Base-by-base conservation (phyloP, 257 asterid genomes). In the Ophiorrhiza pumila region DNA sequence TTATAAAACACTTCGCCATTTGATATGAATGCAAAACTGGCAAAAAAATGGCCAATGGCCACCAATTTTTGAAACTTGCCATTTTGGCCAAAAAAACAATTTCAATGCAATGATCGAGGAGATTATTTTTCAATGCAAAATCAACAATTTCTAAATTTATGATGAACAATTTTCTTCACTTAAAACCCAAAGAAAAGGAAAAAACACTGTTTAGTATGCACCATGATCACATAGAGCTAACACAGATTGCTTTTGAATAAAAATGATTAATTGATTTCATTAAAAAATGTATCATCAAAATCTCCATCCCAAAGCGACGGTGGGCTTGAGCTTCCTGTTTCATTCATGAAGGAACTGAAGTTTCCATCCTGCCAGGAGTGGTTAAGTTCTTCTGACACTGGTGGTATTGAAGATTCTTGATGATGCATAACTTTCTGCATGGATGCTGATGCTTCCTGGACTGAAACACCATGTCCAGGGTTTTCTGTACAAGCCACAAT, bases 301-400 rank as follows among this genome's bases (percentile, higher is more conserved):
- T 76, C 83, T n/a, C 35, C 67, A n/a, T 66, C 79, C 85, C 86
- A 79, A 65, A 79, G 81, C 68, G 63, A 68, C n/a, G 65, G 76
- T 67, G 79, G 35, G 37, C 74, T 77, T 34, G 76, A 31, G 79
- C 58, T 47, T 41, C 65, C 86, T 29, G 78, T 72, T 67, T 73
- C 85, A 61, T 76, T 77, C 32, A 71, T 27, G 68, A 71, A 42
- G 46, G 72, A 35, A 53, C 78, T 82, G 10, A 63, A 50, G 65
- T 71, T 83, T 43, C 60, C 77, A 45, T 71, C 75, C 27, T 60
- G 72, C 35, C 76, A 73, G 64, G 80, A 73, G 3, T 60, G 73
- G 64, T 83, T 74, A 0, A 80, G 56, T 37, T 70, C 77, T 12
- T 59, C 65, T 2, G 39, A 41, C 42, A 27, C 23, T 58, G 74